Evolutionary conservation across 148 eudicot genomes (phyloP).

Genomic region (Pouteria glomerata): DNA sequence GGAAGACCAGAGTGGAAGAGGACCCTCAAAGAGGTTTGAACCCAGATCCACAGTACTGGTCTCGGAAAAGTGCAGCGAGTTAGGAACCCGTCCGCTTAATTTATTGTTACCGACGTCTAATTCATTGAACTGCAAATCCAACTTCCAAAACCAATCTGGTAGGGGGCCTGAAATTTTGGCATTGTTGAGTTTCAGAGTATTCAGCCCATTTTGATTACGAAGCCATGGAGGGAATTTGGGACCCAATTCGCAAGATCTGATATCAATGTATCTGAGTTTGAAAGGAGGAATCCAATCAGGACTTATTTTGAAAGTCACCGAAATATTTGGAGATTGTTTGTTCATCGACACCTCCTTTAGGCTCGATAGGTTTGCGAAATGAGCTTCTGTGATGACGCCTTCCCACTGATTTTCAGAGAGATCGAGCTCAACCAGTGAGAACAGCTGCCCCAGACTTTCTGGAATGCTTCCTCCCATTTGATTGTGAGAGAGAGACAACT

Average conservation of each 20-base stretch:
- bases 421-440: constrained; percentile 1
- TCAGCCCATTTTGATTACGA: constrained; percentile 7
- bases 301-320: constrained; percentile 19
- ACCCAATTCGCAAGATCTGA: constrained; percentile 16
- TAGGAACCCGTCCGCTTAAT: constrained; percentile 18
- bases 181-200: neutral
- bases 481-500: constrained; percentile 7
- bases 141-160: constrained; percentile 22
- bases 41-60: constrained; percentile 10
- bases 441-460: constrained; percentile 13
- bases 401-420: constrained; percentile 17
- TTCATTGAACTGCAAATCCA: constrained; percentile 7
- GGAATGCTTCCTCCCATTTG: constrained; percentile 20
- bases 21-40: constrained; percentile 16
- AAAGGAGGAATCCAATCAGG: constrained; percentile 20
- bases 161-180: constrained; percentile 11
- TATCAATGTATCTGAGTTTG: constrained; percentile 1
- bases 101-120: constrained; percentile 15
- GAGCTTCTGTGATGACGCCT: constrained; percentile 20
- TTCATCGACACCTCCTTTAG: constrained; percentile 10
- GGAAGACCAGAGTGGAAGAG: constrained; percentile 16
- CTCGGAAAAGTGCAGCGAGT: neutral
- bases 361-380: constrained; percentile 13
- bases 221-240: constrained; percentile 22
- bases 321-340: neutral